Evolutionary conservation across 805 yeast genomes (phyloP).

Genomic region (Yarrowia sp.): DNA sequence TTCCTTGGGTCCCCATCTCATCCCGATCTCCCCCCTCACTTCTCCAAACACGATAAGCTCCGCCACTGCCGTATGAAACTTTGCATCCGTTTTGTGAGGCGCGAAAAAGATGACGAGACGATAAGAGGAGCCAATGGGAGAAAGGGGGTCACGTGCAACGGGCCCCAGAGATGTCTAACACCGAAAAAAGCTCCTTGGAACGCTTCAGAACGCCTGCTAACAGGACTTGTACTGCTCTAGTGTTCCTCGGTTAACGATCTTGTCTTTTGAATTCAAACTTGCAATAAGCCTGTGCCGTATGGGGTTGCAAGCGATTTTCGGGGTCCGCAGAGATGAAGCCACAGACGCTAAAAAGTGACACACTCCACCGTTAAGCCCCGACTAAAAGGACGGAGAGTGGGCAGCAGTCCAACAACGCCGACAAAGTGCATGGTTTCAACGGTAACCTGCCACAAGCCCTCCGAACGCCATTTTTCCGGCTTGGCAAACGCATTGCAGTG

Average conservation of each 20-base stretch:
- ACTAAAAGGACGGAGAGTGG: not conserved
- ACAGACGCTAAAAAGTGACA: not conserved
- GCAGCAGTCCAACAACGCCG: not conserved
- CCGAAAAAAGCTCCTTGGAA: no score
- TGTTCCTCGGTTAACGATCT: not conserved
- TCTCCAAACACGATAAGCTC: not conserved
- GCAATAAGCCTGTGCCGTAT: constrained; percentile 11
- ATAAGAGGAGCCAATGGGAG: constrained; percentile 5
- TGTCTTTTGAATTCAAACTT: not conserved
- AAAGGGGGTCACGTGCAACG: not conserved
- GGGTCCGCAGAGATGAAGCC: constrained; percentile 1
- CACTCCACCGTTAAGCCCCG: not conserved
- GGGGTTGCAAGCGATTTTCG: constrained; percentile 9
- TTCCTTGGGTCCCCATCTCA: no score
- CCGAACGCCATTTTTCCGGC: not conserved
- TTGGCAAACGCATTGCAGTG: constrained; percentile 22
- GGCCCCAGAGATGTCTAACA: no score
- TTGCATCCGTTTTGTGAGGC: not conserved
- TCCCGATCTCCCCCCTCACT: not conserved
- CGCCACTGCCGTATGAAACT: not conserved
- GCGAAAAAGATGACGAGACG: not conserved
- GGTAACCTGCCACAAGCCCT: no score
- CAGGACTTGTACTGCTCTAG: no score
- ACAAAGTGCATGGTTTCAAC: no score
- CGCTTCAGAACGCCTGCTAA: no score